Conservation (phyloP, 495 filamentous ascomycete species). For the Beverwykella pulmonaria region DNA sequence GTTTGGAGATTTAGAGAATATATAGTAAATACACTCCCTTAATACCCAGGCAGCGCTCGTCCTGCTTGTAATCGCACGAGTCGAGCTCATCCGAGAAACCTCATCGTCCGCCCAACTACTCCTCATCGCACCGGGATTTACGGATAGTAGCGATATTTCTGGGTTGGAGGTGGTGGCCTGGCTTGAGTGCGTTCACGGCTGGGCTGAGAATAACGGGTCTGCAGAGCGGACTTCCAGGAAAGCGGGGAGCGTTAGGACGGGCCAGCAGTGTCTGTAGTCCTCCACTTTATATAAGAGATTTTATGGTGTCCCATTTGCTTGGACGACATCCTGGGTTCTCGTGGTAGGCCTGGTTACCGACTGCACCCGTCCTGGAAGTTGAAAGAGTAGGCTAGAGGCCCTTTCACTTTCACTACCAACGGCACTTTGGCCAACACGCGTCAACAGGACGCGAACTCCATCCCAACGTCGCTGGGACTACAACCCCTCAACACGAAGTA, state of each 20-base stretch:
- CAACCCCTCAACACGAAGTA: not conserved
- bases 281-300: not conserved
- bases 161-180: slow-evolving; percentile 4
- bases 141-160: not conserved
- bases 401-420: not conserved
- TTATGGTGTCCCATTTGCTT: slow-evolving; percentile 27
- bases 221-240: not conserved
- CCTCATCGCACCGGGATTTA: not conserved
- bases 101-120: not conserved
- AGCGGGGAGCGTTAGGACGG: not conserved
- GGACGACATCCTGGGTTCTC: slow-evolving; percentile 12
- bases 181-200: slow-evolving; percentile 15
- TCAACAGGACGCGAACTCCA: not conserved
- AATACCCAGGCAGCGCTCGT: not conserved
- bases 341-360: not conserved
- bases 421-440: not conserved
- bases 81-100: not conserved
- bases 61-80: not conserved
- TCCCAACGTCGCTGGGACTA: not conserved
- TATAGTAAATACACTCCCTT: not conserved
- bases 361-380: not conserved
- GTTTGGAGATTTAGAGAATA: not conserved
- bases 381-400: not conserved
- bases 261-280: not conserved
- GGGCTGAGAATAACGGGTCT: slow-evolving; percentile 1